Conservation (phyloP, 805 yeast species). For the Metschnikowia henanensis region DNA sequence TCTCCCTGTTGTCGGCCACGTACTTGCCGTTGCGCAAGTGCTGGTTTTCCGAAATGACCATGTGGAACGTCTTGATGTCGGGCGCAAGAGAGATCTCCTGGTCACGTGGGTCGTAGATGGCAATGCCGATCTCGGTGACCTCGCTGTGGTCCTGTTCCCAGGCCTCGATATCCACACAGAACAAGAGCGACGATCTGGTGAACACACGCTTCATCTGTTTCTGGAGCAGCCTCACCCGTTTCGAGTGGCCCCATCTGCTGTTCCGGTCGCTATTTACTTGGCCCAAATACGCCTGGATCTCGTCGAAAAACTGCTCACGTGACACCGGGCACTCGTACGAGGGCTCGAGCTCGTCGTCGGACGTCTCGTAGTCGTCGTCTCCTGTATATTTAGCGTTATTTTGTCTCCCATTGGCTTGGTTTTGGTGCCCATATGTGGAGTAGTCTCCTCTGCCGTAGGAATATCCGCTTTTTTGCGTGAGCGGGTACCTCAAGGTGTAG, state of each 20-base stretch:
- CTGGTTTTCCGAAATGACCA: constrained; percentile 19
- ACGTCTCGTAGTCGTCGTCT: constrained; percentile 1
- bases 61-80: constrained; percentile 18
- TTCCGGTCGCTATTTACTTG: not conserved
- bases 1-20: constrained; percentile 23
- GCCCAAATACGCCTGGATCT: not conserved
- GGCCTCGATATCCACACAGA: constrained; percentile 29
- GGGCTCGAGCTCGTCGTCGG: not conserved
- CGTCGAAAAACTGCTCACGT: not conserved
- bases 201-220: constrained; percentile 20
- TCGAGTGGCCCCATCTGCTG: not conserved
- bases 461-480: not conserved
- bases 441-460: not conserved
- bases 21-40: constrained; percentile 18
- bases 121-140: constrained; percentile 27
- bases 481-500: not conserved
- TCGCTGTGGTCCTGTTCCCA: constrained; percentile 18
- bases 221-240: not conserved
- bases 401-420: constrained; percentile 20
- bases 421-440: too few species aligned
- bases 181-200: constrained; percentile 19
- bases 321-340: not conserved
- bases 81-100: constrained; percentile 19
- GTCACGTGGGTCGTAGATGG: constrained; percentile 25
- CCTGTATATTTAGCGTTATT: not conserved